These are phyloP conservation scores for Colletotrichum simmondsii DNA, from an alignment of 2,329 filamentous ascomycete species.

Conservation along the genomic window DNA sequence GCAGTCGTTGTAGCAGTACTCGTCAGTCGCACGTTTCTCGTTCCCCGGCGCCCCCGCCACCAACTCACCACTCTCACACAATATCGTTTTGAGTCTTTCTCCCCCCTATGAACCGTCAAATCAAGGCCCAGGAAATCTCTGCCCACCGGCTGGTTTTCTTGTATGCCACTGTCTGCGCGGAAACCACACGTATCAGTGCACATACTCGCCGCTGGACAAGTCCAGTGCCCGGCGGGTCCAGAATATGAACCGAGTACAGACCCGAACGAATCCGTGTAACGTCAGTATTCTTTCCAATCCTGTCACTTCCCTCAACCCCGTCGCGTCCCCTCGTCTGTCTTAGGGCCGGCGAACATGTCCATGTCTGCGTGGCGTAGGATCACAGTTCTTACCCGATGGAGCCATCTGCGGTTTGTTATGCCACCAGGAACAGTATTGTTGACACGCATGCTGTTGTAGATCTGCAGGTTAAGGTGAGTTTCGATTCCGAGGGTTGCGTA, in stretches of 20 bases:
- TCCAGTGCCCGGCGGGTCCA: constrained; percentile 24
- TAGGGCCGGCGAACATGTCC: neutral
- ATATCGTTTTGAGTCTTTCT: neutral
- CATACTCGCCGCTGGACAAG: constrained; percentile 12
- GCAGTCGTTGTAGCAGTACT: neutral
- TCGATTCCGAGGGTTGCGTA: neutral
- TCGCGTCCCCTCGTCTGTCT: neutral
- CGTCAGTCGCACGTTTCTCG: too few relatives aligned
- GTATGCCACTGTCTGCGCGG: constrained; percentile 3
- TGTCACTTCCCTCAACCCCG: neutral
- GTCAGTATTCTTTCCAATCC: constrained; percentile 22
- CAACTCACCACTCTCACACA: constrained; percentile 1
- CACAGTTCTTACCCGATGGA: neutral
- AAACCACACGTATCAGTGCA: neutral
- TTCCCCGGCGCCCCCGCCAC: neutral
- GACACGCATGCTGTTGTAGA: constrained; percentile 10
- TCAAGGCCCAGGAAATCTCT: constrained; percentile 8
- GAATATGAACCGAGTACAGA: constrained; percentile 22
- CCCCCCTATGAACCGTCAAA: constrained; percentile 18
- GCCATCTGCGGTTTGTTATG: neutral
- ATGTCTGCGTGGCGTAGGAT: neutral
- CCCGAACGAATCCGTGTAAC: constrained; percentile 26
- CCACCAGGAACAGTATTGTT: constrained; percentile 4
- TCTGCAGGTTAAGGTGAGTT: constrained; percentile 28
- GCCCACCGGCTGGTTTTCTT: constrained; percentile 1